phyloP scores from a whole-genome alignment of 805 yeast genomes.

The Starmerella khaoyaiensis region DNA sequence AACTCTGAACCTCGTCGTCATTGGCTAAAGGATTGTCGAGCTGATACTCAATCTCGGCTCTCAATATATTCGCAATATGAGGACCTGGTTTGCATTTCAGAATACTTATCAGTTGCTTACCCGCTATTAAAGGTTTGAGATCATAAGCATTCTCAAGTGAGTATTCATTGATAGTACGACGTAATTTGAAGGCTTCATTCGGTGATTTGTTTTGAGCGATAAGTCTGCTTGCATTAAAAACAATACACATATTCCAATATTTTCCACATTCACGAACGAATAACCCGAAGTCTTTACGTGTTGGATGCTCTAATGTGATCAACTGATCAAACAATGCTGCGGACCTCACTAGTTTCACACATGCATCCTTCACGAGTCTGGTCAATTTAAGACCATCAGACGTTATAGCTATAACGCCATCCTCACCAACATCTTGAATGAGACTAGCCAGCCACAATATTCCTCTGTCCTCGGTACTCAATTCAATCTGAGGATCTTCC shows the following conservation, averaged over 20 bases:
- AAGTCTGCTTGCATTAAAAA: conserved; percentile 25
- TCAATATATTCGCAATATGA: conserved; percentile 56
- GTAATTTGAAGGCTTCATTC: conserved; percentile 25
- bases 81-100: conserved; percentile 63
- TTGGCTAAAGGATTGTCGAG: conserved; percentile 51
- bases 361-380: conserved; percentile 33
- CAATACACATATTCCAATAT: conserved; percentile 37
- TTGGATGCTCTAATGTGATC: conserved; percentile 17
- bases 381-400: conserved; percentile 62
- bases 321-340: conserved; percentile 8
- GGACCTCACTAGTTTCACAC: conserved; percentile 34
- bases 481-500: not conserved
- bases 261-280: conserved; percentile 43
- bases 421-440: conserved; percentile 32
- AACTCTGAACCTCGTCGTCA: conserved; percentile 43
- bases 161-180: conserved; percentile 25
- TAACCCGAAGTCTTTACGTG: conserved; percentile 41
- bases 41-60: conserved; percentile 57
- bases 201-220: conserved; percentile 24
- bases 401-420: conserved; percentile 37
- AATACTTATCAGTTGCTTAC: conserved; percentile 47
- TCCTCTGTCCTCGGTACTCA: conserved; percentile 4
- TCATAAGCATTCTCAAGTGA: conserved; percentile 34
- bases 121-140: conserved; percentile 54
- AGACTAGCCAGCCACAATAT: conserved; percentile 39